These are phyloP conservation scores for Reutealis trisperma DNA, from an alignment of 345 rosid species.

Conservation along the genomic window DNA sequence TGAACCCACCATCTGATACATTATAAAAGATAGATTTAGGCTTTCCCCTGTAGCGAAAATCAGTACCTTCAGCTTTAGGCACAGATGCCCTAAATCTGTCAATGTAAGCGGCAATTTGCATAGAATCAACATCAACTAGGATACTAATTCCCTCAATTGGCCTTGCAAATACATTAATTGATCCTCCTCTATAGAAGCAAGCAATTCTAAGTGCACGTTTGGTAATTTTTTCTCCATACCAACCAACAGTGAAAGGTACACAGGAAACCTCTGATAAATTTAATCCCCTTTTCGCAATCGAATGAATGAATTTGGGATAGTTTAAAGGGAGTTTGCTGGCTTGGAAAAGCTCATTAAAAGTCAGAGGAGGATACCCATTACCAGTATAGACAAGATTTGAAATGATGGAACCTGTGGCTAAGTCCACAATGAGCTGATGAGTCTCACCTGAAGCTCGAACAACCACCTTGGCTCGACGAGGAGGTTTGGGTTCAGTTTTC, in stretches of 20 bases:
- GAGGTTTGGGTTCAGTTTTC: slow-evolving; percentile 9
- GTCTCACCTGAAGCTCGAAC: slow-evolving; percentile 53
- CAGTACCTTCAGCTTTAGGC: slow-evolving; percentile 72
- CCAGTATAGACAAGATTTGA: slow-evolving; percentile 41
- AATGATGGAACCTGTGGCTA: slow-evolving; percentile 30
- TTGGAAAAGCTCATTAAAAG: slow-evolving; percentile 48
- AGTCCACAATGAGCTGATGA: slow-evolving; percentile 54
- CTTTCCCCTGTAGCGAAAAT: slow-evolving; percentile 43
- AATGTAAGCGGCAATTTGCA: slow-evolving; percentile 45
- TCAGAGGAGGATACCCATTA: slow-evolving; percentile 61
- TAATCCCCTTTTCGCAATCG: slow-evolving; percentile 43
- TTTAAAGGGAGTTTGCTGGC: slow-evolving; percentile 52
- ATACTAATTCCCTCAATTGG: slow-evolving; percentile 66
- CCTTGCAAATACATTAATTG: slow-evolving; percentile 66
- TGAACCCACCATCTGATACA: slow-evolving; percentile 39
- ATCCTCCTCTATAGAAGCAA: slow-evolving; percentile 59
- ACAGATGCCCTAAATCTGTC: slow-evolving; percentile 57
- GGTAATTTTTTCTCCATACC: slow-evolving; percentile 59
- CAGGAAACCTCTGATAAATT: slow-evolving; percentile 72
- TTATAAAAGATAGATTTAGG: slow-evolving; percentile 40
- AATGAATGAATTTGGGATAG: slow-evolving; percentile 46
- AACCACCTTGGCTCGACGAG: slow-evolving; percentile 58
- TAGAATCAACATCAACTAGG: slow-evolving; percentile 57
- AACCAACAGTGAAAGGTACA: slow-evolving; percentile 66
- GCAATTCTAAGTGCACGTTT: slow-evolving; percentile 47